Base-by-base conservation (phyloP, 73 alveolate species). In the Urostyla sp. region DNA sequence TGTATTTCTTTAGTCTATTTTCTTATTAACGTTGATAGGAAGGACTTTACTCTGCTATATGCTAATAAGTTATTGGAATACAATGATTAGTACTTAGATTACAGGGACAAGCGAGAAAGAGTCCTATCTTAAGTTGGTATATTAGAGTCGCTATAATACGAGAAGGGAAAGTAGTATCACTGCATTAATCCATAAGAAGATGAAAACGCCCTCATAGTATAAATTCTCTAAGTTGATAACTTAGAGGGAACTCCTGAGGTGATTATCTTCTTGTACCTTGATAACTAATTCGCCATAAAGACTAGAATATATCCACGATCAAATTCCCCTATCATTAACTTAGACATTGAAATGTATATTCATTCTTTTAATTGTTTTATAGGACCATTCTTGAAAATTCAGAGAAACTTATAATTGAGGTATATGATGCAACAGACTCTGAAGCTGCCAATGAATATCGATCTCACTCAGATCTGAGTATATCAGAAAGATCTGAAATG, bases 271-370 rank as follows among this genome's bases (percentile, higher is more conserved):
- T 28, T 66, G n/a, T 66, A 66, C 66, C 37, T 66, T 44, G 80
- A 66, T 66, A 63, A 66, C 46, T 40, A 54, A 28, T 66, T 43
- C 28, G 80, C 63, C 3, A 40, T 43, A 21, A 66, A 66, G 28
- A 43, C 80, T 4, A 66, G 80, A 66, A 54, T 45, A 11, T 66
- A 66, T 40, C 63, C 59, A 10, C 37, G 44, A n/a, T 31, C 59
- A 30, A 11, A 36, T 4, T 40, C 20, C 27, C 80, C 80, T 15
- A 27, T 18, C n/a, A 43, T 66, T 6, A 66, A 66, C 30, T 16
- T 66, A 11, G 80, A 66, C 20, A 66, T 66, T 37, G 80, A 66
- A 18, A 66, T 66, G 80, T 66, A n/a, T n/a, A n/a, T n/a, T n/a
- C n/a, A n/a, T n/a, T n/a, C n/a, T n/a, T n/a, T n/a, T n/a, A n/a